Percentiles rank a stretch among this genome's conserved stretches.
These are phyloP conservation scores for Colletotrichum australisinense DNA, from an alignment of 2,329 filamentous ascomycete species.

Conservation along the genomic window DNA sequence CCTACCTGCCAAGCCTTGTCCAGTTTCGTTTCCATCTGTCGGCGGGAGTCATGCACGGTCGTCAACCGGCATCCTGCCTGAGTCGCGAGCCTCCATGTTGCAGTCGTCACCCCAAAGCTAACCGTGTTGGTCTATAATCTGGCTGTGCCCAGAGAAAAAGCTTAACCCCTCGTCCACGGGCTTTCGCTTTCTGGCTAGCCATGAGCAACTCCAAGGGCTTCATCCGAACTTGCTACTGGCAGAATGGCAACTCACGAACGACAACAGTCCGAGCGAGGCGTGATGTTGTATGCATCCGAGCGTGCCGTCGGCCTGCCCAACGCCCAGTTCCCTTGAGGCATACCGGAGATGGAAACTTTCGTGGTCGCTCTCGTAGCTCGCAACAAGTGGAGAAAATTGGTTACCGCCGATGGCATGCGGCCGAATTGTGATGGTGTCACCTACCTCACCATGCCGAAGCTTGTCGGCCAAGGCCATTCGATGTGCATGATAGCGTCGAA, in stretches of 20 bases:
- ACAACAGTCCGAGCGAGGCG: slow-evolving; percentile 9
- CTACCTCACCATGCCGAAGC: background rate
- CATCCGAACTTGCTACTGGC: slow-evolving; percentile 26
- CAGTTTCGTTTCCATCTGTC: background rate
- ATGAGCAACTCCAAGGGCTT: background rate
- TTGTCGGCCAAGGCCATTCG: background rate
- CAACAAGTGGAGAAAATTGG: background rate
- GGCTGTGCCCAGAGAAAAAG: slow-evolving; percentile 1
- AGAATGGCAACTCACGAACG: background rate
- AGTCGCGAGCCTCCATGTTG: background rate
- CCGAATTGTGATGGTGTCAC: background rate
- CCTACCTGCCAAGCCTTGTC: background rate
- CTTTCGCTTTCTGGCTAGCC: background rate
- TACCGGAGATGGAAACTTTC: slow-evolving; percentile 2
- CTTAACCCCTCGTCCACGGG: background rate
- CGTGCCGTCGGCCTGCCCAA: background rate
- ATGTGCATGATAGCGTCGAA: slow-evolving; percentile 12
- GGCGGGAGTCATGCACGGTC: slow-evolving; percentile 9
- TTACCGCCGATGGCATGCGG: background rate
- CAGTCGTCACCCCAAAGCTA: background rate
- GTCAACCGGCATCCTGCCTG: background rate
- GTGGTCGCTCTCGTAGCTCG: slow-evolving; percentile 4
- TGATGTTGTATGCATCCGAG: background rate
- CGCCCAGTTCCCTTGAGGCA: background rate
- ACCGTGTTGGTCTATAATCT: background rate